Evolutionary conservation across 2,329 filamentous ascomycete genomes (phyloP).

Genomic region (Plectosphaerella cucumerina): DNA sequence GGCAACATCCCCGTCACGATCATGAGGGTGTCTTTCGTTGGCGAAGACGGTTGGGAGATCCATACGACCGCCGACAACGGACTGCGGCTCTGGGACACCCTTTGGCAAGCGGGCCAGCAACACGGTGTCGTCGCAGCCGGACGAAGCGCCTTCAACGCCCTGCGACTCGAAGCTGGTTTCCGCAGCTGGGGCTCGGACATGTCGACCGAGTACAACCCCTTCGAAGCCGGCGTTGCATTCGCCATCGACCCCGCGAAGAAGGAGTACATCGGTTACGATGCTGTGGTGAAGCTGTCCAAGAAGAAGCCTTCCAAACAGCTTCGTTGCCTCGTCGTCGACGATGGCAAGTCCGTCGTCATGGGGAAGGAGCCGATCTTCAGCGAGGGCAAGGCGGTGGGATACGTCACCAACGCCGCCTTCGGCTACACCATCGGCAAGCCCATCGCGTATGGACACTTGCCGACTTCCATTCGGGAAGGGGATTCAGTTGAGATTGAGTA

Average conservation of each 20-base stretch:
- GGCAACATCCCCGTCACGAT: conserved; percentile 52
- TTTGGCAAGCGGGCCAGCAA: conserved; percentile 49
- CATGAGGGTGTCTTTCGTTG: conserved; percentile 55
- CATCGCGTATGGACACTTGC: conserved; percentile 55
- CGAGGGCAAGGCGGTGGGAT: conserved; percentile 43
- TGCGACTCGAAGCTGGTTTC: conserved; percentile 57
- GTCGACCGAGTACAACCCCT: conserved; percentile 57
- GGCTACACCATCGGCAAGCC: conserved; percentile 56
- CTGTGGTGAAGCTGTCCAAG: conserved; percentile 36
- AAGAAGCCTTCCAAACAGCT: conserved; percentile 28
- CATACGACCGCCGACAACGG: conserved; percentile 57
- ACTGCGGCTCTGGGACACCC: conserved; percentile 52
- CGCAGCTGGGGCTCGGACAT: conserved; percentile 54
- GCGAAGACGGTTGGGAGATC: conserved; percentile 60
- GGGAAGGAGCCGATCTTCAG: conserved; percentile 59
- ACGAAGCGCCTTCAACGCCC: conserved; percentile 51
- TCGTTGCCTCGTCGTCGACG: conserved; percentile 50
- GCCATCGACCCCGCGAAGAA: conserved; percentile 43
- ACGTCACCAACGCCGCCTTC: conserved; percentile 58
- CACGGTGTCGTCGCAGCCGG: conserved; percentile 56
- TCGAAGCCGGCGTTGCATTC: conserved; percentile 50
- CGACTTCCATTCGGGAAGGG: conserved; percentile 39
- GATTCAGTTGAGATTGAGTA: conserved; percentile 56
- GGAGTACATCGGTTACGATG: conserved; percentile 46
- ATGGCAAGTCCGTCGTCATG: conserved; percentile 51